Evolutionary conservation across 345 rosid genomes (phyloP).

Genomic region (Dipteronia sinensis): DNA sequence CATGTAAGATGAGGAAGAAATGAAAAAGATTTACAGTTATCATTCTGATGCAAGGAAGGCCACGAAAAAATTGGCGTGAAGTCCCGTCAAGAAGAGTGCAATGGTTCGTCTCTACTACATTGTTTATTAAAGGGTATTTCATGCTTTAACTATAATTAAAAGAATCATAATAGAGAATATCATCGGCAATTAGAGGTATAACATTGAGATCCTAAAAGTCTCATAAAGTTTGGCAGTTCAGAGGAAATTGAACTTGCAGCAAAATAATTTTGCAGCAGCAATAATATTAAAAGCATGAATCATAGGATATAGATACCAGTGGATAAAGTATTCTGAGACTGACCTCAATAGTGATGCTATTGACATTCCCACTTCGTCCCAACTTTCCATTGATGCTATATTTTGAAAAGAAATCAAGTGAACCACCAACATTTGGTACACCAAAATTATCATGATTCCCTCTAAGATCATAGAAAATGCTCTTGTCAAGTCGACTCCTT

Average conservation of each 20-base stretch:
- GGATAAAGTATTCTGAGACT: conserved; percentile 8
- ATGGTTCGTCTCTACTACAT: not conserved
- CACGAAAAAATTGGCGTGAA: not conserved
- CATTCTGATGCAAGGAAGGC: not conserved
- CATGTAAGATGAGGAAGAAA: conserved; percentile 19
- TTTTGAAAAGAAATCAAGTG: conserved; percentile 78
- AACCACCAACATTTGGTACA: conserved; percentile 59
- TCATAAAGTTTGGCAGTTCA: not conserved
- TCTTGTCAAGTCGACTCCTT: conserved; percentile 68
- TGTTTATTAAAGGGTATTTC: not conserved
- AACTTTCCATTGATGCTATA: conserved; percentile 78
- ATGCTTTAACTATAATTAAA: not conserved
- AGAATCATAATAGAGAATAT: not conserved
- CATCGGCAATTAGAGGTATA: not conserved
- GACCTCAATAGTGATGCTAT: conserved; percentile 79
- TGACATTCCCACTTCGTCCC: conserved; percentile 58
- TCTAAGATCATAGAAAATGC: conserved; percentile 82
- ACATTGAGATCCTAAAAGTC: conserved; percentile 1
- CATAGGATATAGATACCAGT: not conserved
- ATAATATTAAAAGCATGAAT: not conserved
- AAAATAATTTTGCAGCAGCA: not conserved
- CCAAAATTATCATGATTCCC: conserved; percentile 98
- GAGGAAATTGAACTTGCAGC: conserved; percentile 2
- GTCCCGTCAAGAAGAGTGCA: not conserved
- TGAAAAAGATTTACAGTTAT: not conserved